Evolutionary conservation across 2,329 filamentous ascomycete genomes (phyloP).

Genomic region (Aspergillus novofumigatus): DNA sequence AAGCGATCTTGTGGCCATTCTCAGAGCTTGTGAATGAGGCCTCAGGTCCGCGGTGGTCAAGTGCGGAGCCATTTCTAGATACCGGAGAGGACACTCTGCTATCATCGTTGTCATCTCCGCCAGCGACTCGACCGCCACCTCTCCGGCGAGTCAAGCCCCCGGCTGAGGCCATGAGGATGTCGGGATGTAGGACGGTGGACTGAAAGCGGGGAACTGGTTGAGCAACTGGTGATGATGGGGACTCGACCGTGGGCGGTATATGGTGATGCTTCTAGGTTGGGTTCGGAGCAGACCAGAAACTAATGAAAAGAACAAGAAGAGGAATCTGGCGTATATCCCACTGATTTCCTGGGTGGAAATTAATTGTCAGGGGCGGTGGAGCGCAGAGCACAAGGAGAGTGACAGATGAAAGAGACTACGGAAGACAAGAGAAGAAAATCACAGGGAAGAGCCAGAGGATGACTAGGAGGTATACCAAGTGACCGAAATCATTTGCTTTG

Average conservation of each 20-base stretch:
- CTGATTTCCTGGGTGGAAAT: constrained; percentile 10
- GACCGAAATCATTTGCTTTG: background rate
- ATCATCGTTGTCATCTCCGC: constrained; percentile 58
- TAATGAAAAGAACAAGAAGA: background rate
- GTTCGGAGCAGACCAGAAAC: background rate
- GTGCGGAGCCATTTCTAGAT: constrained; percentile 57
- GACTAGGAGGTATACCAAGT: background rate
- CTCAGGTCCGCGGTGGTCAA: constrained; percentile 54
- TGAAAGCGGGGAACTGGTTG: constrained; percentile 1
- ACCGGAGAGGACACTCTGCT: constrained; percentile 64
- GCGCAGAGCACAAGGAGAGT: background rate
- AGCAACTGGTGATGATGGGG: background rate
- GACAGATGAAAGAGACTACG: background rate
- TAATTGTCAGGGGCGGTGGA: constrained; percentile 20
- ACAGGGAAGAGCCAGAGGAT: background rate
- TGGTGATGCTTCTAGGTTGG: background rate
- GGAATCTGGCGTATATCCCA: background rate
- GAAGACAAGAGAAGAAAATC: background rate
- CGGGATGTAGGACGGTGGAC: constrained; percentile 1
- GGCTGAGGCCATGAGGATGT: constrained; percentile 56
- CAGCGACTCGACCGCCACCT: constrained; percentile 57
- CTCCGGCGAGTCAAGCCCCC: constrained; percentile 69
- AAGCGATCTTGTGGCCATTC: constrained; percentile 98
- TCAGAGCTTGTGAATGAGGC: constrained; percentile 83
- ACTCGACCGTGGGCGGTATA: background rate